These are phyloP conservation scores for Vitis cinerea DNA, from an alignment of 164 flowering plant genomes.

Conservation along the genomic window DNA sequence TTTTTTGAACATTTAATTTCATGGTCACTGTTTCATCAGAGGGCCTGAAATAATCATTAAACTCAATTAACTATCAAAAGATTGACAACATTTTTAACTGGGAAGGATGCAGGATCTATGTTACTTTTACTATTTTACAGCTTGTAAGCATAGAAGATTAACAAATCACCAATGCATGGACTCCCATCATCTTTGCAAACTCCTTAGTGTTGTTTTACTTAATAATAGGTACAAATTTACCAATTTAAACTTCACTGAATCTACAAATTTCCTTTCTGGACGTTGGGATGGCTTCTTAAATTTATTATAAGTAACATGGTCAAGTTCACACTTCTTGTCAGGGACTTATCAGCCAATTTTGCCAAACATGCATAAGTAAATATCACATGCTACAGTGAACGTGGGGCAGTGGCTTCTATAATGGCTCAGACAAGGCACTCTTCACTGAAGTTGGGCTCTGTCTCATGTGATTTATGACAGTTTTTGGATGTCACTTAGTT, in stretches of 20 bases:
- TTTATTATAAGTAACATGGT: not conserved
- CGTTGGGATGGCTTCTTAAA: not conserved
- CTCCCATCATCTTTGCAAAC: too few species aligned
- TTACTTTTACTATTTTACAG: too few species aligned
- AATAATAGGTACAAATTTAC: too few species aligned
- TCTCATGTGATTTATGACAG: not conserved
- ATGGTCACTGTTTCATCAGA: not conserved
- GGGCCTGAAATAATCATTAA: not conserved
- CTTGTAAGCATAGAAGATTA: too few species aligned
- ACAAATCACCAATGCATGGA: too few species aligned
- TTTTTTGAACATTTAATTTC: not conserved
- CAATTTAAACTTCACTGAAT: not conserved
- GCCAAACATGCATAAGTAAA: not conserved
- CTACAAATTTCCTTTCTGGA: not conserved
- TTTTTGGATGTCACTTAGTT: too few species aligned
- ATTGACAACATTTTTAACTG: too few species aligned
- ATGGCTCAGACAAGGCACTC: not conserved
- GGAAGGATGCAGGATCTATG: too few species aligned
- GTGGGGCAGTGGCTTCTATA: not conserved
- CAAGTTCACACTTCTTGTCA: not conserved
- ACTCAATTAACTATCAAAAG: not conserved
- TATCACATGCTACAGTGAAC: not conserved
- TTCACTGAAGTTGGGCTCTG: not conserved
- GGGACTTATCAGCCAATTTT: not conserved
- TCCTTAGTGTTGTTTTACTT: too few species aligned